These are phyloP conservation scores for Sarocladium brachiariae DNA, from an alignment of 2,329 filamentous ascomycete species.

Conservation along the genomic window DNA sequence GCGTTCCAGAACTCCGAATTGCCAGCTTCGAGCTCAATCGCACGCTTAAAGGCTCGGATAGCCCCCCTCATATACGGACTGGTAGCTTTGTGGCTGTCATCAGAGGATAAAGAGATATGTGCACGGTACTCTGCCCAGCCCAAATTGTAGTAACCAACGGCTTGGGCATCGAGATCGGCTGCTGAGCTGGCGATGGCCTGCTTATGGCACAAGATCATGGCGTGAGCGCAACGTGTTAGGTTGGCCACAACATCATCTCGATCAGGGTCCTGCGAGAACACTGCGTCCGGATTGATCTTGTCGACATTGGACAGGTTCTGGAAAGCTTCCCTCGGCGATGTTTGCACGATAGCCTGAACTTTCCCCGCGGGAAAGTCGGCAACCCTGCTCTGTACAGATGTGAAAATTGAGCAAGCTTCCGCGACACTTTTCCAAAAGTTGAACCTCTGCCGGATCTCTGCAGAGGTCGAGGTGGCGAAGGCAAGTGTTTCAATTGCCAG, in stretches of 20 bases:
- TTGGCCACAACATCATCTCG: slow-evolving; percentile 20
- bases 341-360: slow-evolving; percentile 52
- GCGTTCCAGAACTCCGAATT: slow-evolving; percentile 98
- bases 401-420: slow-evolving; percentile 81
- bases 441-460: slow-evolving; percentile 62
- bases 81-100: slow-evolving; percentile 50
- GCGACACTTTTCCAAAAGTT: slow-evolving; percentile 93
- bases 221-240: slow-evolving; percentile 56
- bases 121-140: slow-evolving; percentile 89
- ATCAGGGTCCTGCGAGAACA: slow-evolving; percentile 33
- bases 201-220: slow-evolving; percentile 80
- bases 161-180: slow-evolving; percentile 76
- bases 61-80: slow-evolving; percentile 67
- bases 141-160: slow-evolving; percentile 94
- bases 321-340: slow-evolving; percentile 47
- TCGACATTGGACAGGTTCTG: slow-evolving; percentile 64
- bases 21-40: slow-evolving; percentile 89
- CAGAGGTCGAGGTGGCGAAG: slow-evolving; percentile 55
- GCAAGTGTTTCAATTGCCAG: slow-evolving; percentile 63
- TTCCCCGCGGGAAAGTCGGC: slow-evolving; percentile 53
- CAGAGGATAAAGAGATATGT: slow-evolving; percentile 55
- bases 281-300: slow-evolving; percentile 41
- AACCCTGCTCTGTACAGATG: slow-evolving; percentile 64
- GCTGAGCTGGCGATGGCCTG: slow-evolving; percentile 68
- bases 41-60: slow-evolving; percentile 86